Evolutionary conservation across 1,284 basidiomycete genomes (phyloP), one percentile per base, ranked within the genome.

Genomic region (Anthracocystis walkeri): DNA sequence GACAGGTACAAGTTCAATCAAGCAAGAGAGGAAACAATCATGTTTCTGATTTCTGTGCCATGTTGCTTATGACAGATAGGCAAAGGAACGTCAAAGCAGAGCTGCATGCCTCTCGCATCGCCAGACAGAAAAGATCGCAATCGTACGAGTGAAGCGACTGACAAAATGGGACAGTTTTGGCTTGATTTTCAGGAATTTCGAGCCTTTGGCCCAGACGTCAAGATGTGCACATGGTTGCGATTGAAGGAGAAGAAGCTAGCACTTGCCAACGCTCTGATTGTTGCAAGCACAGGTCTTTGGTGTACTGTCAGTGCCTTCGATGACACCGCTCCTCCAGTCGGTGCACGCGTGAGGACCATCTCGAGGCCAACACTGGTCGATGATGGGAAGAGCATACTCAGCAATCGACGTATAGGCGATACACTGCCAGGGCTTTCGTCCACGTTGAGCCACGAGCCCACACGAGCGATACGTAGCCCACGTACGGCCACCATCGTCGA

Each of bases 251-350:
- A 38, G 12, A 20, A 27, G 29, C 29, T 31, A 49, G 48, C 48
- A 49, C 20, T 49, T 49, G 27, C 48, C 29, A 12, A 33, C 48
- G 29, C 48, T 49, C 29, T 31, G 18, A n/a, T 33, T 49, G 29
- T 49, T 49, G 48, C 48, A 49, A 11, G 48, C 48, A 49, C 48
- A 49, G 11, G 18, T 31, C 46, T 48, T 48, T 14, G 25, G 46
- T 10, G 16, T 11, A 4, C n/a, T 29, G 25, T 48, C n/a, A 29
- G 25, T 29, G 46, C 46, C 27, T 29, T 29, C 46, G 29, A 48
- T 48, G 7, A 48, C 46, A n/a, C 46, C 46, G 27, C 46, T 48
- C 27, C 8, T 27, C 46, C 46, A 48, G 27, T n/a, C 31, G 16
- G 25, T 48, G 27, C 46, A 48, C 2, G 46, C 6, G 8, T 18